phyloP scores from a whole-genome alignment of 202 grass and related monocot genomes.

The Schoenoplectus triqueter region DNA sequence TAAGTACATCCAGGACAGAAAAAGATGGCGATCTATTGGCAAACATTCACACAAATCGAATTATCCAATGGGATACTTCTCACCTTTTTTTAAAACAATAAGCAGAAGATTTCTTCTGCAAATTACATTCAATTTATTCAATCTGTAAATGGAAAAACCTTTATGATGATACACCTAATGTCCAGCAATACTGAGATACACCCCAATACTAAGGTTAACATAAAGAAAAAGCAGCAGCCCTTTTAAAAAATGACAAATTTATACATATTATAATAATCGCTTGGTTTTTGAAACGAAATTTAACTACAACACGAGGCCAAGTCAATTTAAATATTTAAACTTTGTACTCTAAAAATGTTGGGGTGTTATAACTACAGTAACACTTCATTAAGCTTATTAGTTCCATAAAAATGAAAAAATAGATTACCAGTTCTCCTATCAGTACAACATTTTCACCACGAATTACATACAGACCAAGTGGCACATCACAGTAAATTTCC shows the following conservation, averaged over 20 bases:
- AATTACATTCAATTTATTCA: background rate
- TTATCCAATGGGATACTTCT: background rate
- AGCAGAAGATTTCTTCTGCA: background rate
- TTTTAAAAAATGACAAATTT: background rate
- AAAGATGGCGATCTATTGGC: background rate
- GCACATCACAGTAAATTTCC: conserved; percentile 91
- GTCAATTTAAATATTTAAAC: background rate
- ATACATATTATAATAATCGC: background rate
- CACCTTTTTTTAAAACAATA: background rate
- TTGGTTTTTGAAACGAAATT: background rate
- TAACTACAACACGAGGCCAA: conserved; percentile 17
- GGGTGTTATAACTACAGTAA: conserved; percentile 28
- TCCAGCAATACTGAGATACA: background rate
- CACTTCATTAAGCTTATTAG: background rate
- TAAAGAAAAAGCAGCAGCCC: background rate
- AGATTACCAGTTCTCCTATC: conserved; percentile 95
- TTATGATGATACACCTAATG: background rate
- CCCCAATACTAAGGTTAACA: background rate
- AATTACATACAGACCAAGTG: conserved; percentile 92
- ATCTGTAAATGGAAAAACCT: background rate
- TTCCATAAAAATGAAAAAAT: background rate
- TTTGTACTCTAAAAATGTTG: background rate
- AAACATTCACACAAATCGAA: background rate
- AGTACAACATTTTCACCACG: conserved; percentile 98
- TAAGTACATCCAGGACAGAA: background rate